Percentiles rank a stretch among this genome's conserved stretches.
These are phyloP conservation scores for Pisolithus marmoratus DNA, from an alignment of 768 basidiomycete species.

Conservation along the genomic window DNA sequence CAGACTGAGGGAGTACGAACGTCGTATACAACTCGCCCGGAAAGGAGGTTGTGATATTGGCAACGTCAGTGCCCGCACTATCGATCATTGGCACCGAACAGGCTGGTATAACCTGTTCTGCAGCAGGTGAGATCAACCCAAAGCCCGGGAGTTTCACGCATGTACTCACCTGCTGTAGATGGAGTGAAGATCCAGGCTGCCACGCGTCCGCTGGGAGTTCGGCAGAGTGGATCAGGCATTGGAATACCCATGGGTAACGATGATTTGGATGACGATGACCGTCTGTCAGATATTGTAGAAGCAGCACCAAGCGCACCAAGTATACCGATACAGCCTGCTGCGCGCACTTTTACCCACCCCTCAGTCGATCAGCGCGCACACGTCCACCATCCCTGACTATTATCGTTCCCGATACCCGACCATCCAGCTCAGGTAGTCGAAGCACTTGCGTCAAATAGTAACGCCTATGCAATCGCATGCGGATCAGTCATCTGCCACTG, in stretches of 20 bases:
- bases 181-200: constrained; percentile 64
- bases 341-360: constrained; percentile 19
- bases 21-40: constrained; percentile 60
- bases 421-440: constrained; percentile 14
- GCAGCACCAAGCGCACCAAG: constrained; percentile 26
- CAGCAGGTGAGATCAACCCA: constrained; percentile 41
- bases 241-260: constrained; percentile 36
- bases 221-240: constrained; percentile 29
- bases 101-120: constrained; percentile 78
- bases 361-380: constrained; percentile 10
- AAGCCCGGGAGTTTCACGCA: neutral
- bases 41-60: constrained; percentile 66
- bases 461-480: constrained; percentile 13
- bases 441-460: constrained; percentile 6
- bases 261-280: constrained; percentile 48
- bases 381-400: constrained; percentile 12
- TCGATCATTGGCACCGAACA: constrained; percentile 74
- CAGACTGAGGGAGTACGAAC: constrained; percentile 65
- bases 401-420: constrained; percentile 13
- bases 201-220: constrained; percentile 37
- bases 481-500: constrained; percentile 41
- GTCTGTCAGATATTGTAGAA: constrained; percentile 38
- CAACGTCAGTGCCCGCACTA: constrained; percentile 64
- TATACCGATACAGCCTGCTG: constrained; percentile 27
- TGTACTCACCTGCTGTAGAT: constrained; percentile 34